Base-by-base conservation (phyloP, 345 rosid genomes). In the Salix udensis region DNA sequence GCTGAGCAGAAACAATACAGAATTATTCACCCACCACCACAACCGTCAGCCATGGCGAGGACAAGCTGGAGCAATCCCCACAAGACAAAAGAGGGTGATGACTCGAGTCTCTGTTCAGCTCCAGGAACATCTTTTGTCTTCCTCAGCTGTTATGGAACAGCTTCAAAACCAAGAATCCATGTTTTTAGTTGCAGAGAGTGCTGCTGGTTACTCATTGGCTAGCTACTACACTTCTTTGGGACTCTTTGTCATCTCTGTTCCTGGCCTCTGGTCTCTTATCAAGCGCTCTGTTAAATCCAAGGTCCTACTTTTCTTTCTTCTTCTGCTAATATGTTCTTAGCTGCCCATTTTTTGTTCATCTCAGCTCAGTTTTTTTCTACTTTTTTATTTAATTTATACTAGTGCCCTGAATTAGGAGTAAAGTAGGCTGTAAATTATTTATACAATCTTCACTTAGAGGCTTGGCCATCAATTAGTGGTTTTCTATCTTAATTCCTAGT, bases 251-350 rank as follows among this genome's bases (percentile, higher is more conserved):
- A 87, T 95, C 61, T 95, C 96, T 60, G 97, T 95, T 76, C 98
- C 97, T 5, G 97, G 98, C 39, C 95, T 95, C 71, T 95, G 98
- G 98, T 95, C 98, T 19, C 97, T 93, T 62, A 95, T 95, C 79
- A 95, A 95, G 82, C 98, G 97, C 81, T 95, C 97, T 66, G 97
- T 93, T 65, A 93, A 95, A 80, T 95, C 98, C 75, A 95, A 93
- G 97, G 97, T 44, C 50, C 16, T 12, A 44, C 18, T 44, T 44
- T 16, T 3, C 50, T 44, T 44, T 16, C 50, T 13, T 14, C 50
- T 44, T 13, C 50, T 44, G 50, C 50, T 44, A 44, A 13, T 13
- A 44, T 44, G 16, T 12, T 44, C 50, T 44, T 44, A 44, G 50
- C 50, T 14, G 50, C 50, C 50, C 50, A 44, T 44, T 44, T 3